Percentiles rank a stretch among this genome's conserved stretches.
These are phyloP conservation scores for Ampelomyces quisqualis DNA, from an alignment of 2,329 filamentous ascomycete genomes.

Conservation along the genomic window DNA sequence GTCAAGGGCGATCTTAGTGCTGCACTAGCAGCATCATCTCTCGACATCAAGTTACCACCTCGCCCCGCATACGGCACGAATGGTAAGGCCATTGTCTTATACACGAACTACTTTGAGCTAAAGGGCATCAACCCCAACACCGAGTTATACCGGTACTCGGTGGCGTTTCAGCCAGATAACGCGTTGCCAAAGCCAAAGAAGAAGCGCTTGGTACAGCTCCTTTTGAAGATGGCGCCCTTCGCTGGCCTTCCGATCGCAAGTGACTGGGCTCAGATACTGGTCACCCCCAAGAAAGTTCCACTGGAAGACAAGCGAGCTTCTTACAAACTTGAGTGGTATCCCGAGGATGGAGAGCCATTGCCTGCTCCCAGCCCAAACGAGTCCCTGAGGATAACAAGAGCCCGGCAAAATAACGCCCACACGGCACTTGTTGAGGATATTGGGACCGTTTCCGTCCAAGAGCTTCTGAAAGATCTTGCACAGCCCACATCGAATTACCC, in stretches of 20 bases:
- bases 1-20: constrained; percentile 32
- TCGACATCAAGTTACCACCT: constrained; percentile 25
- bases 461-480: constrained; percentile 51
- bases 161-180: constrained; percentile 38
- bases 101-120: constrained; percentile 46
- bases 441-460: constrained; percentile 29
- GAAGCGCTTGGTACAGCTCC: constrained; percentile 50
- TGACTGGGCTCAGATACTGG: constrained; percentile 41
- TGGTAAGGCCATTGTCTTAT: constrained; percentile 44
- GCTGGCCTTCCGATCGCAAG: constrained; percentile 36
- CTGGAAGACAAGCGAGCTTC: constrained; percentile 16
- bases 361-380: constrained; percentile 18
- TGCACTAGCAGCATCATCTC: constrained; percentile 23
- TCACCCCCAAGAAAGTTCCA: constrained; percentile 28
- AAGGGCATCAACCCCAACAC: constrained; percentile 33
- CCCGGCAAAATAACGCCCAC: constrained; percentile 23
- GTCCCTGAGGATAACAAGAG: constrained; percentile 10
- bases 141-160: constrained; percentile 31
- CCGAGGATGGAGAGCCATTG: constrained; percentile 26
- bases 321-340: constrained; percentile 31
- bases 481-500: constrained; percentile 44
- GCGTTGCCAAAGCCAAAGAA: constrained; percentile 47
- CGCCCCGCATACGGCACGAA: constrained; percentile 39
- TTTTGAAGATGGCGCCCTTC: constrained; percentile 43
- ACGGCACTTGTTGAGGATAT: constrained; percentile 23